Percentiles rank a stretch among this genome's conserved stretches.
Evolutionary conservation across 2,329 filamentous ascomycete genomes (phyloP).

Genomic region (Pochonia chlamydosporia): DNA sequence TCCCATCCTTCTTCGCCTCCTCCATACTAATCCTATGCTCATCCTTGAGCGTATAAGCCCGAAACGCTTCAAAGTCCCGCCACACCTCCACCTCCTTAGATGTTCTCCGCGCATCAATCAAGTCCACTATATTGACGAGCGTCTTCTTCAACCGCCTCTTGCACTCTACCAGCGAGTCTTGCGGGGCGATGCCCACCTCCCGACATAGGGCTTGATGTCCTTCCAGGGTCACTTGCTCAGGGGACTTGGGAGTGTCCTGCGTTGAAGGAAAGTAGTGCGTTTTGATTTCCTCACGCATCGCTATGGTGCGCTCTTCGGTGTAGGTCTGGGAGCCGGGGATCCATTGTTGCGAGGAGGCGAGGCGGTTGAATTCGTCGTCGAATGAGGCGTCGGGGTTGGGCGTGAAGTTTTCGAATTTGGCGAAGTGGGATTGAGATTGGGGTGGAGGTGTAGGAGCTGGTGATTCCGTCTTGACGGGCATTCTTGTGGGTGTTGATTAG

Average conservation of each 20-base stretch:
- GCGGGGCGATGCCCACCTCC: conserved; percentile 19
- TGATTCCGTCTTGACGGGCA: neutral
- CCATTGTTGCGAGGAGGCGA: conserved; percentile 25
- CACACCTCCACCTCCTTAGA: conserved; percentile 18
- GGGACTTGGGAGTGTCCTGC: conserved; percentile 8
- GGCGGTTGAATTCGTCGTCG: conserved; percentile 23
- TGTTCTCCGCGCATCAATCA: conserved; percentile 23
- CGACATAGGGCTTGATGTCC: conserved; percentile 21
- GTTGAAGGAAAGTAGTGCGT: conserved; percentile 21
- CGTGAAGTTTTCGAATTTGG: conserved; percentile 21
- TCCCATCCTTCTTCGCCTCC: conserved; percentile 18
- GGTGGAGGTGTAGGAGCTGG: no score
- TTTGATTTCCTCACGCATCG: conserved; percentile 21
- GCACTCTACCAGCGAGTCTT: conserved; percentile 15
- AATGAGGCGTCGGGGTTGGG: conserved; percentile 22
- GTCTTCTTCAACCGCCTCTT: conserved; percentile 17
- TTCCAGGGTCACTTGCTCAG: conserved; percentile 14
- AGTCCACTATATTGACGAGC: conserved; percentile 25
- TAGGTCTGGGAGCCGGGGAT: conserved; percentile 21
- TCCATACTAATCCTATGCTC: conserved; percentile 13
- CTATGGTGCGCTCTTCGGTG: conserved; percentile 23
- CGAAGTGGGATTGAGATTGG: conserved; percentile 25
- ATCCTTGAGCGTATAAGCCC: conserved; percentile 17
- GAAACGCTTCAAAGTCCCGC: conserved; percentile 19
- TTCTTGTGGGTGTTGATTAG: neutral